Conservation (phyloP, 805 yeast species). For the Kluyveromyces aestuarii region DNA sequence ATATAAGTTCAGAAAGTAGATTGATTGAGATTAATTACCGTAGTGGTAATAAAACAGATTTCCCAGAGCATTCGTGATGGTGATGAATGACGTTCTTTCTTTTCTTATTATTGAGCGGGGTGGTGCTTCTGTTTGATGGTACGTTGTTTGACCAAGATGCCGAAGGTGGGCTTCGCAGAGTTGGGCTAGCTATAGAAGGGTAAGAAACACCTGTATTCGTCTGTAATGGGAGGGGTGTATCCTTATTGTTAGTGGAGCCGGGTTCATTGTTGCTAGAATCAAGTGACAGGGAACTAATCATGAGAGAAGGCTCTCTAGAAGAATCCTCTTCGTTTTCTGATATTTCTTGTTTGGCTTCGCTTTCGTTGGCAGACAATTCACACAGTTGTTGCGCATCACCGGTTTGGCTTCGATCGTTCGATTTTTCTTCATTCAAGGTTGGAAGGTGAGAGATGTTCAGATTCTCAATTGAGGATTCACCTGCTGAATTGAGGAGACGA, state of each 20-base stretch:
- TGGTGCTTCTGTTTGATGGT: not conserved
- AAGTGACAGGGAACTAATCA: not conserved
- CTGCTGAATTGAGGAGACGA: not conserved
- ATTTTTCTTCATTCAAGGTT: constrained; percentile 8
- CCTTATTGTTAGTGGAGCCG: not conserved
- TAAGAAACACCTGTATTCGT: not conserved
- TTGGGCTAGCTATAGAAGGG: not conserved
- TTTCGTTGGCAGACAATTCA: not conserved
- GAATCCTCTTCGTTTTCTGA: not conserved
- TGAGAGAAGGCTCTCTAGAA: not conserved
- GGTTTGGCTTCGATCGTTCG: constrained; percentile 1
- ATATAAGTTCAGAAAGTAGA: not conserved
- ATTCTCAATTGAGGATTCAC: not conserved
- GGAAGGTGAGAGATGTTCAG: not conserved
- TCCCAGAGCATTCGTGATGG: not conserved
- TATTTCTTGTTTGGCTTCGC: not conserved
- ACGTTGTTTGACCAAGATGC: not conserved
- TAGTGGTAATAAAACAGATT: not conserved
- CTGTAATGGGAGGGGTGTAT: not conserved
- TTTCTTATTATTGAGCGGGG: not conserved
- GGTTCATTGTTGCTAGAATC: not conserved
- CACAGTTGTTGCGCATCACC: constrained; percentile 5
- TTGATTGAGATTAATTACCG: not conserved
- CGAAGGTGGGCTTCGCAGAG: not conserved
- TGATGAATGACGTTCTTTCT: not conserved